Conservation (phyloP, 179 eudicot genomes). For the Silene vulgaris region DNA sequence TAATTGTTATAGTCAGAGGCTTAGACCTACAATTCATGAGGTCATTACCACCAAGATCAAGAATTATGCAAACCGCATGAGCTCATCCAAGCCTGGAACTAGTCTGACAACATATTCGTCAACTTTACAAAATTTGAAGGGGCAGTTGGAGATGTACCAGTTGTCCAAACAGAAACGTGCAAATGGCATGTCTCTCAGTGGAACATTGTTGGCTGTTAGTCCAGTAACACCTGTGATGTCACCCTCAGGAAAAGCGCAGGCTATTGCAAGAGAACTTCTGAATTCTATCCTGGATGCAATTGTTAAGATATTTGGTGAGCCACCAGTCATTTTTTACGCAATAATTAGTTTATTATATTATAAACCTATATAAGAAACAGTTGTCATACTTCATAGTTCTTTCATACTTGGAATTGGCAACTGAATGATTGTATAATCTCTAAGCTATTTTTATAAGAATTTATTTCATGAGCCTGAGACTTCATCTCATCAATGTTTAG, state of each 20-base stretch:
- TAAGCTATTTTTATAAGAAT: conserved; percentile 6
- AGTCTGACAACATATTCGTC: conserved; percentile 54
- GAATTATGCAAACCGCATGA: conserved; percentile 59
- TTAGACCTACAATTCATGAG: conserved; percentile 88
- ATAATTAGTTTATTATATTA: background rate
- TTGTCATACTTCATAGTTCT: background rate
- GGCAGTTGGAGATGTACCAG: conserved; percentile 65
- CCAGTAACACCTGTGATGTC: conserved; percentile 95
- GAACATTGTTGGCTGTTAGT: conserved; percentile 73
- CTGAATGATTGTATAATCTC: conserved; percentile 6
- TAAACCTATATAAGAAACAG: background rate
- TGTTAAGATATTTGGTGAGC: conserved; percentile 81
- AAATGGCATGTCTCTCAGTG: conserved; percentile 62
- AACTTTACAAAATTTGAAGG: conserved; percentile 67
- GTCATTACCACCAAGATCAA: conserved; percentile 73
- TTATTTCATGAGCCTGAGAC: conserved; percentile 11
- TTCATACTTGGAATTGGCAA: conserved; percentile 7
- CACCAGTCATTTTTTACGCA: conserved; percentile 6
- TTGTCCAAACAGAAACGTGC: conserved; percentile 67
- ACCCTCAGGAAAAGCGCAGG: conserved; percentile 83
- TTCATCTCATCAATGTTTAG: conserved; percentile 34
- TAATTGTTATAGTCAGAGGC: conserved; percentile 68
- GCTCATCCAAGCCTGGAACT: conserved; percentile 50
- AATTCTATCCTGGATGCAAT: conserved; percentile 69
- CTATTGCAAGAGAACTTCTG: conserved; percentile 82